Conservation (phyloP, 164 flowering plant genomes). For the Santalum album region DNA sequence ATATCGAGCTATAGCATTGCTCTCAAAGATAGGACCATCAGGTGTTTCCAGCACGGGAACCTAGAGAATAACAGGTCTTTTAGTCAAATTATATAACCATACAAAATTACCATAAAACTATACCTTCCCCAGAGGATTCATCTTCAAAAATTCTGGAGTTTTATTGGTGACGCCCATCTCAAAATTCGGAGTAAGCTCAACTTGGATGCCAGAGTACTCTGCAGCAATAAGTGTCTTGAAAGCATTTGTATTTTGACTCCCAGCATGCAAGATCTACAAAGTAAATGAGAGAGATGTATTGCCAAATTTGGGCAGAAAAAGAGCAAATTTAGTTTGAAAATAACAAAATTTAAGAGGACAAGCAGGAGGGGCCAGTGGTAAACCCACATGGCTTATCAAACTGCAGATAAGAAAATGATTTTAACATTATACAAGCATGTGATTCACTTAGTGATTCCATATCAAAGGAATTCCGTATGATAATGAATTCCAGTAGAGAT, state of each 20-base stretch:
- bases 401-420: no score
- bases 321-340: neutral
- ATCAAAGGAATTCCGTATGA: no score
- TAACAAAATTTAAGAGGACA: no score
- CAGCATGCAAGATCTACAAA: conserved; percentile 50
- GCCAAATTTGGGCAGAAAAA: neutral
- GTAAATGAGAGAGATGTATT: neutral
- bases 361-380: no score
- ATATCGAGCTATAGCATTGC: conserved; percentile 76
- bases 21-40: conserved; percentile 73
- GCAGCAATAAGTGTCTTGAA: conserved; percentile 63
- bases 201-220: conserved; percentile 49
- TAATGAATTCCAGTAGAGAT: no score
- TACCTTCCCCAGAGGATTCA: conserved; percentile 88
- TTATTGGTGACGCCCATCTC: conserved; percentile 72
- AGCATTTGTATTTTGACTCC: conserved; percentile 49
- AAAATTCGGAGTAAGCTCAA: conserved; percentile 41
- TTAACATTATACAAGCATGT: no score
- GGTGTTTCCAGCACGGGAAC: conserved; percentile 77
- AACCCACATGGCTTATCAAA: no score
- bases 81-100: neutral
- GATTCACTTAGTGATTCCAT: no score
- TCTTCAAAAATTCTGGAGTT: conserved; percentile 57
- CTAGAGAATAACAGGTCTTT: conserved; percentile 19
- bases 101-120: neutral